These are phyloP conservation scores for Phaeosphaeriaceae sp. DNA, from an alignment of 2,329 filamentous ascomycete species.

Conservation along the genomic window DNA sequence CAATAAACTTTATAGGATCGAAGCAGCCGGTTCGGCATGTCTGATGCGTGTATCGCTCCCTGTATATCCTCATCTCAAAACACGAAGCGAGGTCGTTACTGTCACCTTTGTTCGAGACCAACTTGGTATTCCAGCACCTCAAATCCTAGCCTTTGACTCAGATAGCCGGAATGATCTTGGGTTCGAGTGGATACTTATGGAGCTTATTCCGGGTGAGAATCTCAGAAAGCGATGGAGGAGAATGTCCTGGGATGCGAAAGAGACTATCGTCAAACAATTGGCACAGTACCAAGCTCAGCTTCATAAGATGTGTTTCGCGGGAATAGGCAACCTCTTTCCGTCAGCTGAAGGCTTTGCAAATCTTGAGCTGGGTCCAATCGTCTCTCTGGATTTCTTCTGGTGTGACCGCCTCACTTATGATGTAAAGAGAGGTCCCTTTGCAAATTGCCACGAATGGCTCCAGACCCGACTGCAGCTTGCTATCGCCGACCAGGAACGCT, in stretches of 20 bases:
- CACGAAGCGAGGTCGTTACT: conserved; percentile 24
- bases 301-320: conserved; percentile 1
- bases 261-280: conserved; percentile 1
- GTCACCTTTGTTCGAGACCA: conserved; percentile 19
- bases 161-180: conserved; percentile 22
- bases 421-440: conserved; percentile 11
- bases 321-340: conserved; percentile 4
- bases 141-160: conserved; percentile 13
- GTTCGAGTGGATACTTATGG: conserved; percentile 36
- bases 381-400: conserved; percentile 10
- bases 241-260: conserved; percentile 7
- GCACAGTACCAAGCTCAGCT: conserved; percentile 6
- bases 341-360: neutral
- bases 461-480: conserved; percentile 3
- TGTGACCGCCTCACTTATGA: conserved; percentile 8
- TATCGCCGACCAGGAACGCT: conserved; percentile 2
- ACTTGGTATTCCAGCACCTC: conserved; percentile 24
- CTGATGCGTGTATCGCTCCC: conserved; percentile 39
- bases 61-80: conserved; percentile 22
- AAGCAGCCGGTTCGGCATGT: neutral
- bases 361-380: conserved; percentile 2
- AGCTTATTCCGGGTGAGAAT: conserved; percentile 17
- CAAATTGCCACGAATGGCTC: conserved; percentile 11
- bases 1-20: conserved; percentile 17
- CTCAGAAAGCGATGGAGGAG: conserved; percentile 4